These are phyloP conservation scores for Globisporangium orthogonon DNA, from an alignment of 352 stramenopile species.

Conservation along the genomic window DNA sequence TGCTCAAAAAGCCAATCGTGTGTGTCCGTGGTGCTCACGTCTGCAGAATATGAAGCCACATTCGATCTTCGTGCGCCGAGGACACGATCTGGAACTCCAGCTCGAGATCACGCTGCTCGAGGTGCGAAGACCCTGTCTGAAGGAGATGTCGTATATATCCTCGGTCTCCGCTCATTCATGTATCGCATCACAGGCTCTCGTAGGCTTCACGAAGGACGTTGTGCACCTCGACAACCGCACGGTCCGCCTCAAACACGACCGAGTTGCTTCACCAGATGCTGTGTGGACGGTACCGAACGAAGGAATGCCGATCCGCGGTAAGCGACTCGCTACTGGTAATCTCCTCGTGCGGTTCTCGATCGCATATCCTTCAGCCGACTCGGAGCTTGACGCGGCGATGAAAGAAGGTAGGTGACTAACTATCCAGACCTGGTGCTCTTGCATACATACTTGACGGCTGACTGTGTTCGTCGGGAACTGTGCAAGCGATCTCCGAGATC, in stretches of 20 bases:
- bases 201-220: not conserved
- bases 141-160: not conserved
- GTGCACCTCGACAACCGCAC: not conserved
- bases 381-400: not conserved
- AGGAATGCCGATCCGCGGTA: not conserved
- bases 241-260: not conserved
- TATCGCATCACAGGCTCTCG: not conserved
- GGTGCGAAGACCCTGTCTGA: not conserved
- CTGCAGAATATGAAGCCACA: constrained; percentile 26
- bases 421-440: not conserved
- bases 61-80: constrained; percentile 77
- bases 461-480: not conserved
- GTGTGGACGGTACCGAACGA: not conserved
- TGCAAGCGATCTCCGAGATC: not conserved
- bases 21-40: too few relatives aligned
- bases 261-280: not conserved
- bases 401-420: not conserved
- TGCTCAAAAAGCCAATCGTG: not conserved
- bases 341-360: not conserved
- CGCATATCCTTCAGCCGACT: not conserved
- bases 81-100: constrained; percentile 88
- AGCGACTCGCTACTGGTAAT: not conserved
- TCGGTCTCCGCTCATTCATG: not conserved
- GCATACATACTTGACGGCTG: not conserved
- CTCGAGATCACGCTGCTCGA: constrained; percentile 92